Base-by-base conservation (phyloP, 805 yeast species). In the Teunomyces kruisii region DNA sequence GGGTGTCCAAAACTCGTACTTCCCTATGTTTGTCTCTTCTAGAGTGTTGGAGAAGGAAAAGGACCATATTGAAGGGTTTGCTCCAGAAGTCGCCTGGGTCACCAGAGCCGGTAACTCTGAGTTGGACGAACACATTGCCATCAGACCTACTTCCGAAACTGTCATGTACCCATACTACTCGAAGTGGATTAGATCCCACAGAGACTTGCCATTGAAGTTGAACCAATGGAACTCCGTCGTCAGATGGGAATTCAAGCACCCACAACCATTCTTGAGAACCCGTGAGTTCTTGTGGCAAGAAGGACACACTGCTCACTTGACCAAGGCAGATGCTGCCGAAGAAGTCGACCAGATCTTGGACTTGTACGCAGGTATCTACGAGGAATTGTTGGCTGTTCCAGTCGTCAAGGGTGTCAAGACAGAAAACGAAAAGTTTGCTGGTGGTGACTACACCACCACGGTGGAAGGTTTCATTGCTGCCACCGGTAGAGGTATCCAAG, bases 11-110 rank as follows among this genome's bases (percentile, higher is more conserved):
- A 94, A 94, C 70, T 86, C 97, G 19, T 92, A 92, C 68, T 94
- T 94, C 86, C 99, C 99, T 53, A 88, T 94, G 97, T 94, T 94
- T 63, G 98, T 94, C 41, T 90, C 97, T 8, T 76, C 88, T 39
- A 81, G 83, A 57, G 99, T 95, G 16, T 76, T 94, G 59, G 98
- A 95, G 74, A 89, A 84, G 74, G 99, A 94, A 76, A 94, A 94
- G 72, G 99, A 94, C 64, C 99, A 94, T 66, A 82, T 94, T 57
- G 99, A 94, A 71, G 99, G 99, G 37, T 94, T 94, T 67, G 99
- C 99, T 39, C 99, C 99, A 19, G 99, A 94, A 72, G 99, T 94
- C 45, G 99, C 99, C 19, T 94, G 99, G 99, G 99, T 94, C 56
- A 94, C 99, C 45, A 83, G 77, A 60, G 99, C 99, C 44, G 99